A percentile compares a stretch with the other conserved stretches of the same genome.
phyloP scores from a whole-genome alignment of 257 asterid genomes.

The Gardenia jasminoides region DNA sequence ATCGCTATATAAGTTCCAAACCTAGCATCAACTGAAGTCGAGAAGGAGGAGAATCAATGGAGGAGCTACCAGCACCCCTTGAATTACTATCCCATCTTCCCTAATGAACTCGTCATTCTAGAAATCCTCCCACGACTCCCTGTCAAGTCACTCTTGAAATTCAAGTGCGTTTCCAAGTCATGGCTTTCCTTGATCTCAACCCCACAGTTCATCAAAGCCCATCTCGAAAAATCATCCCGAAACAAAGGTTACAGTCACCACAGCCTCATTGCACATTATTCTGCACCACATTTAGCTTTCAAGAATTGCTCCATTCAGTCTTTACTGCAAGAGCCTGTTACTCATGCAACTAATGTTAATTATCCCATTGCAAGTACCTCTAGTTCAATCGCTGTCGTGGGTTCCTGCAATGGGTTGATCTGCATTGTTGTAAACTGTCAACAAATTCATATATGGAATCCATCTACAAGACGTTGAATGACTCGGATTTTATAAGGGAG shows the following conservation, averaged over 20 bases:
- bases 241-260: slow-evolving; percentile 2
- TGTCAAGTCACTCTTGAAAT: not conserved
- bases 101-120: not conserved
- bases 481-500: not conserved
- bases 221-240: slow-evolving; percentile 23
- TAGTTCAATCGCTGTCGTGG: slow-evolving; percentile 10
- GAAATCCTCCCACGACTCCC: not conserved
- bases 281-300: not conserved
- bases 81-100: not conserved
- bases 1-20: too few relatives aligned
- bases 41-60: not conserved
- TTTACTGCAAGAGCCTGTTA: not conserved
- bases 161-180: slow-evolving; percentile 3
- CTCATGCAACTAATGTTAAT: not conserved
- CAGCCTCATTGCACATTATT: slow-evolving; percentile 7
- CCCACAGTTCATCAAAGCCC: slow-evolving; percentile 30
- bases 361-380: not conserved
- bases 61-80: not conserved
- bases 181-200: not conserved
- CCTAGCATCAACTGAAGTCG: not conserved
- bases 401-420: slow-evolving; percentile 44
- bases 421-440: slow-evolving; percentile 26
- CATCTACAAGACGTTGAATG: slow-evolving; percentile 30
- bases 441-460: not conserved
- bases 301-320: not conserved